Conservation (phyloP, 2,329 filamentous ascomycete genomes). For the Emergomyces pasteurianus region DNA sequence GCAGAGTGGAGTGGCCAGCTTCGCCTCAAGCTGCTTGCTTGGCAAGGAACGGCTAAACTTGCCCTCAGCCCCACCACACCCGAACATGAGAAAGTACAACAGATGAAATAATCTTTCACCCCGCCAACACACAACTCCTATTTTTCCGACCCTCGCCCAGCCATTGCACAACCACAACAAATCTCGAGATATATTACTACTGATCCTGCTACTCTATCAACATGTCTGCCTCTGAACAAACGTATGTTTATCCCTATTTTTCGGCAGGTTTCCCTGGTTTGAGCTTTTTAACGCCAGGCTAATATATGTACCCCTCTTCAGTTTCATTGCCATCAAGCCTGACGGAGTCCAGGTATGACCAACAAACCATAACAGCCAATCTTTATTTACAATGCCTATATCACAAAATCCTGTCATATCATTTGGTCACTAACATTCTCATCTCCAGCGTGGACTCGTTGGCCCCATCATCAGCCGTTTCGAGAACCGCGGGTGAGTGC, state of each 20-base stretch:
- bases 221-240: slow-evolving; percentile 69
- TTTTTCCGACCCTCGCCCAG: slow-evolving; percentile 17
- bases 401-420: neutral
- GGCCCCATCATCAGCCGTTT: slow-evolving; percentile 97
- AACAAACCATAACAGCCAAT: neutral
- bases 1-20: slow-evolving; percentile 24
- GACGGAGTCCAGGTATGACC: slow-evolving; percentile 88
- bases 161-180: slow-evolving; percentile 17
- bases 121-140: slow-evolving; percentile 1
- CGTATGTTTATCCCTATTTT: slow-evolving; percentile 46
- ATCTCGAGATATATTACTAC: slow-evolving; percentile 11
- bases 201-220: slow-evolving; percentile 31
- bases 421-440: slow-evolving; percentile 16
- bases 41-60: neutral
- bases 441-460: slow-evolving; percentile 75
- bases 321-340: slow-evolving; percentile 99
- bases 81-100: neutral
- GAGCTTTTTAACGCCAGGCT: neutral
- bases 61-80: neutral
- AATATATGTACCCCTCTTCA: slow-evolving; percentile 30
- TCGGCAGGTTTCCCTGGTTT: slow-evolving; percentile 9
- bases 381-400: neutral
- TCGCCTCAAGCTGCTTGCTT: slow-evolving; percentile 2
- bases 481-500: slow-evolving; percentile 76
- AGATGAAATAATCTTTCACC: neutral